Evolutionary conservation across 2,329 filamentous ascomycete species (phyloP), one percentile per base, ranked within the genome.

Genomic region (Leptographium procerum): DNA sequence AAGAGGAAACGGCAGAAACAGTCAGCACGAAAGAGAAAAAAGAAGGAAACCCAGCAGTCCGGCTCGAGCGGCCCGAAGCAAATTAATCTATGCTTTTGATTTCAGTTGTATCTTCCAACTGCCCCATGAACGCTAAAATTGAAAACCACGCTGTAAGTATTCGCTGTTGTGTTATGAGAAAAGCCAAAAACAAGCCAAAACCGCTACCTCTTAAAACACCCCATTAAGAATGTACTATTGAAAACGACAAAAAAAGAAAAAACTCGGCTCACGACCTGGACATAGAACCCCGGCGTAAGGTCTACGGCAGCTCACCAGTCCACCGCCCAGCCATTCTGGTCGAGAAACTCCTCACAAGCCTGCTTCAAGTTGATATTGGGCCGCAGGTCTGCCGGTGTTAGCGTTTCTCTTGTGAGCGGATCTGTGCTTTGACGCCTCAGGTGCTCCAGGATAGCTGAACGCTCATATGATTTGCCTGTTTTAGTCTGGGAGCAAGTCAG

Each of bases 391-490:
- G 77, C 73, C 1, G 83, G 76, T 0, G 72, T 73, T 54, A 96
- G 77, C 0, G 87, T 83, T 62, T 91, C 86, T 48, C 92, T 79
- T 0, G 92, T 96, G 40, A 97, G 71, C 0, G 94, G 94, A 69
- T 99, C 94, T 16, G 82, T 87, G 0, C 79, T 78, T 36, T 83
- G 83, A 26, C 87, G 79, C 66, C 87, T 86, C 29, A 99, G 77
- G 68, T 96, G 91, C 71, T 95, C 90, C 67, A 91, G 78, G 61
- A 99, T 87, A 19, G 88, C 88, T 0, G 88, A 80, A 48, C 92
- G 82, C 70, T 97, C 94, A 69, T 96, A 99, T 1, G 88, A 94
- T 63, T 91, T 88, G 14, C 94, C 94, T 1, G 87, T 91, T 66
- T 88, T 91, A 1, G 89, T 92, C 85, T 76, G 53, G 4, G 31